Evolutionary conservation across 1,139 yeast species (phyloP), one percentile per base, ranked within the genome.

Genomic region (Hansenula anomala): DNA sequence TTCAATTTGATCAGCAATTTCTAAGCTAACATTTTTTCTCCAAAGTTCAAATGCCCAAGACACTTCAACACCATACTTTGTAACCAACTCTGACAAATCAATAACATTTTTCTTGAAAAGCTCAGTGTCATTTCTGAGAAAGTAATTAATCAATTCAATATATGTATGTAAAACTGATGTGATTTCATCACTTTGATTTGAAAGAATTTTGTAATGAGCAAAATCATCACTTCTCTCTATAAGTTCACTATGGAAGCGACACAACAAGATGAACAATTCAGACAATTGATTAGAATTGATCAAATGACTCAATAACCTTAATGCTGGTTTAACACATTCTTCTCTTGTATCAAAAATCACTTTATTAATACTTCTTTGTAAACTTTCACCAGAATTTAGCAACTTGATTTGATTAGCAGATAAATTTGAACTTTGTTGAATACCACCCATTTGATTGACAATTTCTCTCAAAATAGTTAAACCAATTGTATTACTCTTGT

Each of bases 1-100:
- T 53, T 49, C 35, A 28, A 17, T 9, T 11, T n/a, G 15, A 4
- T 17, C 17, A 5, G 17, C 6, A 5, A 8, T 13, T 3, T 24
- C 22, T 2, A 30, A 9, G 8, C 19, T 20, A 11, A 59, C 39
- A 30, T 50, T 48, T 10, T 70, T 67, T 53, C 97, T 72, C 95
- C 96, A 87, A 2, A 88, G 55, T 44, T 83, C 88, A 61, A 84
- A 88, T 0, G 82, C 81, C 87, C 92, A 84, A 27, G 73, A 70
- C 0, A 80, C 67, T 4, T 78, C 70, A 4, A 89, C 70, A 4
- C 72, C 69, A 51, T 71, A 83, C 1, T 67, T 62, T 8, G 57
- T 51, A 9, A 73, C 58, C 33, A 89, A 63, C 6, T 67, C 71
- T 3, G 64, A 59, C 18, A 82, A 58, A 0, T 80, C 59, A 2